These are phyloP conservation scores for Ceratocystis albifundus DNA, from an alignment of 2,329 filamentous ascomycete genomes.

Conservation along the genomic window DNA sequence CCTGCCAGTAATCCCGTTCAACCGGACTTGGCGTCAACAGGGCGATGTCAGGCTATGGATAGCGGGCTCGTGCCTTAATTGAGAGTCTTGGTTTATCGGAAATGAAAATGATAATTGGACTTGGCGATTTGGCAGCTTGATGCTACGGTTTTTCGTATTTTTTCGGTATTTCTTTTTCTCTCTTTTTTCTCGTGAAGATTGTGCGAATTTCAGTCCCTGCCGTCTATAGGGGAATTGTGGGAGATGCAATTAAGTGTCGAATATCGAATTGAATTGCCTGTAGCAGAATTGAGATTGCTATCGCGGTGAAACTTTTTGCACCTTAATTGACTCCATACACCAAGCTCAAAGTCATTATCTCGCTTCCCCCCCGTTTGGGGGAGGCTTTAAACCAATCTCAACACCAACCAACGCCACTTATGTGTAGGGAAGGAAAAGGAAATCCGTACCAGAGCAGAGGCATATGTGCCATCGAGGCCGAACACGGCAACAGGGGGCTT, in stretches of 20 bases:
- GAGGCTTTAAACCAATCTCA: background rate
- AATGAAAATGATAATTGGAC: background rate
- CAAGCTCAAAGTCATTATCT: background rate
- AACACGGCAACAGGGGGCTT: conserved; percentile 86
- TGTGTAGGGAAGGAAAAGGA: background rate
- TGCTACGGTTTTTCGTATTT: background rate
- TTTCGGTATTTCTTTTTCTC: background rate
- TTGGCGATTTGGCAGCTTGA: background rate
- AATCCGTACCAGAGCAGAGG: conserved; percentile 81
- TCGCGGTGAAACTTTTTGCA: conserved; percentile 8
- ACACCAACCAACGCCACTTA: background rate
- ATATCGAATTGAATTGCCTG: background rate
- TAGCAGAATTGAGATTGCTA: background rate
- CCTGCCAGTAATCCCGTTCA: background rate
- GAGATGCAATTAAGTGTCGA: background rate
- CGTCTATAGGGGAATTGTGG: background rate
- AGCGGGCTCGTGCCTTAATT: conserved; percentile 2
- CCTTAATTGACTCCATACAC: background rate
- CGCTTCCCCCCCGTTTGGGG: too few relatives aligned
- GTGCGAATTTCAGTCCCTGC: background rate
- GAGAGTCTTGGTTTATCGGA: conserved; percentile 13
- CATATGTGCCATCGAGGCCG: conserved; percentile 96
- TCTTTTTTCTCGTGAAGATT: background rate
- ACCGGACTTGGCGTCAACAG: background rate
- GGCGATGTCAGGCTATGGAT: background rate